phyloP scores from a whole-genome alignment of 495 filamentous ascomycete species.

The Xylaria venustula region DNA sequence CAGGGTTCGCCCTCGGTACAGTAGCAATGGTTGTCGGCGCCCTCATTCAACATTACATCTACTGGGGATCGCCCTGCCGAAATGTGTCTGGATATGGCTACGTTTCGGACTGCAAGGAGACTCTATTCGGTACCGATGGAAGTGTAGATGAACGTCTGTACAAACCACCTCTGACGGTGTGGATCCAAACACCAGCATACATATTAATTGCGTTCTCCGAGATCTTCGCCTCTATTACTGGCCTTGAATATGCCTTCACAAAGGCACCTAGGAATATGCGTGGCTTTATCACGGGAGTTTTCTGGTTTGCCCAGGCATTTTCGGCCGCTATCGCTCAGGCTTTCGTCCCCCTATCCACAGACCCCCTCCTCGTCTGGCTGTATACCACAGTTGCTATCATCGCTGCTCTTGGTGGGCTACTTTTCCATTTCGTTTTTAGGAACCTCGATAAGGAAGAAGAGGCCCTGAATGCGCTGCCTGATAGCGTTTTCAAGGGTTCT shows the following conservation, averaged over 20 bases:
- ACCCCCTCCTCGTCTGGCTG: slow-evolving; percentile 65
- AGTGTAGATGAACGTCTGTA: slow-evolving; percentile 21
- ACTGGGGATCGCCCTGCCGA: slow-evolving; percentile 60
- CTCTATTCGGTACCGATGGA: slow-evolving; percentile 14
- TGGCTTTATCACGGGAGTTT: slow-evolving; percentile 65
- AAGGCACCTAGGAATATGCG: slow-evolving; percentile 80
- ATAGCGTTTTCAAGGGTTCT: slow-evolving; percentile 37
- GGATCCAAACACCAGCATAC: slow-evolving; percentile 63
- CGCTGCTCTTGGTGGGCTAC: slow-evolving; percentile 54
- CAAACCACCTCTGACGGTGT: slow-evolving; percentile 56
- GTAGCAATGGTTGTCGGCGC: slow-evolving; percentile 64
- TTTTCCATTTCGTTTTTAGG: slow-evolving; percentile 63
- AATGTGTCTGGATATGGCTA: slow-evolving; percentile 29
- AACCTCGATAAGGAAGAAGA: slow-evolving; percentile 64
- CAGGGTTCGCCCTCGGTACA: slow-evolving; percentile 61
- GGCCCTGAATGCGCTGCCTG: slow-evolving; percentile 57
- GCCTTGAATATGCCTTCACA: slow-evolving; percentile 69
- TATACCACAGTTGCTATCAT: slow-evolving; percentile 64
- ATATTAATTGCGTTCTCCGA: slow-evolving; percentile 70
- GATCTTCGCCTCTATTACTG: slow-evolving; percentile 62
- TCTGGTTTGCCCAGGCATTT: slow-evolving; percentile 69
- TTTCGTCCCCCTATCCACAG: slow-evolving; percentile 60
- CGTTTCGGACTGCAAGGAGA: slow-evolving; percentile 39
- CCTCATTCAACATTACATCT: slow-evolving; percentile 70
- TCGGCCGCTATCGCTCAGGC: slow-evolving; percentile 68